Conservation (phyloP, 2,329 filamentous ascomycete genomes). For the Lachnellula arida region DNA sequence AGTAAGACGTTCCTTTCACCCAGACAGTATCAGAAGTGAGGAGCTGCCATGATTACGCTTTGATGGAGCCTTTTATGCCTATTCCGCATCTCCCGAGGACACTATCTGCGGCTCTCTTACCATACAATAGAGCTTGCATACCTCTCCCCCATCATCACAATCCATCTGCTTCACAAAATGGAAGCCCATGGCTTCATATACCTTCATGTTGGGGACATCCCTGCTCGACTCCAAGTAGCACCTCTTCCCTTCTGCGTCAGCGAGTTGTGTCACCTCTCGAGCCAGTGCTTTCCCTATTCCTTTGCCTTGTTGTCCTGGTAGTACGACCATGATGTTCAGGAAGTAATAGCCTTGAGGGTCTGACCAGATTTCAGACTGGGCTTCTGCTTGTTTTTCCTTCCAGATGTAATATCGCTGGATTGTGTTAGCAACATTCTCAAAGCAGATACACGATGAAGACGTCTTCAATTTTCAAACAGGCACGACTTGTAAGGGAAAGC, state of each 20-base stretch:
- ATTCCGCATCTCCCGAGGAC: neutral
- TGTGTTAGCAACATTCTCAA: constrained; percentile 1
- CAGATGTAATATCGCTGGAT: constrained; percentile 63
- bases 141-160: constrained; percentile 57
- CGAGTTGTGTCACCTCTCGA: constrained; percentile 55
- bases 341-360: constrained; percentile 68
- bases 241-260: constrained; percentile 58
- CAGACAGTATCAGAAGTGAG: too few relatives aligned
- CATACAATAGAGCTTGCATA: constrained; percentile 49
- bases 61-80: neutral
- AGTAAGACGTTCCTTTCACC: too few relatives aligned
- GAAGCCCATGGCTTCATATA: constrained; percentile 69
- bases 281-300: constrained; percentile 64
- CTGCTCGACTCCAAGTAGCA: constrained; percentile 71
- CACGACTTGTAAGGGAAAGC: neutral
- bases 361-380: constrained; percentile 59
- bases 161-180: constrained; percentile 59
- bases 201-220: constrained; percentile 62
- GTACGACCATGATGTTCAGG: constrained; percentile 69
- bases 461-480: neutral
- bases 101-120: constrained; percentile 36
- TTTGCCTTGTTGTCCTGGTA: constrained; percentile 59
- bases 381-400: constrained; percentile 60
- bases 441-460: neutral
- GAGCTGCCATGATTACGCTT: too few relatives aligned